Conservation (phyloP, 768 basidiomycete species). For the Clathrus columnatus region DNA sequence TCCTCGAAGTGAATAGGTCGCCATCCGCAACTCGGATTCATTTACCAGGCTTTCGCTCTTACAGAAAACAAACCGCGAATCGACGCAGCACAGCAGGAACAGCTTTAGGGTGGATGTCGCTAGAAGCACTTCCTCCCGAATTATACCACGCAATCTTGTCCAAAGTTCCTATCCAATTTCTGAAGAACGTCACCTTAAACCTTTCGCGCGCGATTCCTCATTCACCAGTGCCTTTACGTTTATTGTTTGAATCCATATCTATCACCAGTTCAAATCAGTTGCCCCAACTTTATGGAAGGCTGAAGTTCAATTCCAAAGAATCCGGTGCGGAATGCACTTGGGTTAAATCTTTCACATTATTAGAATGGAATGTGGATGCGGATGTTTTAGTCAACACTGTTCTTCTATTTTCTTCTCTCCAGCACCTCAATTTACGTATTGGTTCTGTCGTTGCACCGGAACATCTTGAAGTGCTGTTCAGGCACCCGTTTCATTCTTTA, state of each 20-base stretch:
- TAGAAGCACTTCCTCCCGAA: constrained; percentile 50
- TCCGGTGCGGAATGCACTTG: constrained; percentile 18
- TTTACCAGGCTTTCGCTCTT: no score
- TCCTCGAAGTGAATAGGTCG: no score
- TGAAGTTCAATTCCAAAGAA: constrained; percentile 29
- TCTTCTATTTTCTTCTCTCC: constrained; percentile 42
- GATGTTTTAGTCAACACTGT: constrained; percentile 68
- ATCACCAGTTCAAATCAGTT: constrained; percentile 45
- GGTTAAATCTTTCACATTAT: constrained; percentile 43
- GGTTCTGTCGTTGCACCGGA: constrained; percentile 79
- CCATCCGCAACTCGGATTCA: no score
- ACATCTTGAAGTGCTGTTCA: constrained; percentile 64
- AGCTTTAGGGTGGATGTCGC: constrained; percentile 16
- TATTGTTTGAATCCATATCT: constrained; percentile 51
- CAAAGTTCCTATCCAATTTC: constrained; percentile 36
- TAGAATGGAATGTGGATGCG: constrained; percentile 66
- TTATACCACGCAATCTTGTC: constrained; percentile 52
- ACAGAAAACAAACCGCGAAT: no score
- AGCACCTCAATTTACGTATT: constrained; percentile 50
- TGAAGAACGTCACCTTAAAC: constrained; percentile 47
- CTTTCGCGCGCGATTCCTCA: constrained; percentile 56
- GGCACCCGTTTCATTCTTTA: constrained; percentile 38
- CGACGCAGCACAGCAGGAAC: no score
- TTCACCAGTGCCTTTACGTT: constrained; percentile 44
- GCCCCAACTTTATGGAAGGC: constrained; percentile 45